Evolutionary conservation across 2,329 filamentous ascomycete species (phyloP).

Genomic region (Dothiorella sarmentorum): DNA sequence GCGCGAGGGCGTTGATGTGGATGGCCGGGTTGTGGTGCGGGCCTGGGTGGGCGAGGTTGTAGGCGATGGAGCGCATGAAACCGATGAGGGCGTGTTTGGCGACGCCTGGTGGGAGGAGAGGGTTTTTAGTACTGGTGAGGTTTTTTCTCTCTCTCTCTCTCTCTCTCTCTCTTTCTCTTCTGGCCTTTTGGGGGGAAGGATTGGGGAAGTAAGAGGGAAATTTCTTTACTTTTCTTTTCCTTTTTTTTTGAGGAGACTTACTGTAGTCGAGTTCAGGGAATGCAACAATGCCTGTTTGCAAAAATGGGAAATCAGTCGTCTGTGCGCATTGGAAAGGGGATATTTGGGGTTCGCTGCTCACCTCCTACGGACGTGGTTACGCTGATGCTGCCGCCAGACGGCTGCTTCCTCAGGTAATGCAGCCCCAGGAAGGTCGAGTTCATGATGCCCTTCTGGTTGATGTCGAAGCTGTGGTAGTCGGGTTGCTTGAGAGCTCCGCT

Average conservation of each 20-base stretch:
- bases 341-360: not conserved
- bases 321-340: not conserved
- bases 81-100: conserved; percentile 34
- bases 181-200: too few species aligned
- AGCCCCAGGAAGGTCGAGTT: conserved; percentile 50
- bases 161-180: too few species aligned
- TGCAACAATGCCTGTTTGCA: conserved; percentile 23
- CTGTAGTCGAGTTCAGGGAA: conserved; percentile 32
- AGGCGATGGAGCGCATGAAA: conserved; percentile 27
- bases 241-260: conserved; percentile 17
- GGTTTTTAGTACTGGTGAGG: conserved; percentile 13
- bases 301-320: too few species aligned
- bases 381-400: conserved; percentile 30
- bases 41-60: conserved; percentile 26
- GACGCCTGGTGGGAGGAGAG: conserved; percentile 22
- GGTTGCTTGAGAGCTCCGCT: conserved; percentile 30
- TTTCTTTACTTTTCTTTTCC: too few species aligned
- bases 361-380: conserved; percentile 30
- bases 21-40: conserved; percentile 29
- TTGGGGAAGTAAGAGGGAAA: not conserved
- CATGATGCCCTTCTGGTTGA: conserved; percentile 50
- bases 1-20: conserved; percentile 33
- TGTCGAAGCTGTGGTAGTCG: conserved; percentile 35
- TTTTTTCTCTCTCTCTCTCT: too few species aligned
- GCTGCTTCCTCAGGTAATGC: conserved; percentile 44